Evolutionary conservation across 2,329 filamentous ascomycete species (phyloP).

Genomic region (Graphiopsis chlorocephala): DNA sequence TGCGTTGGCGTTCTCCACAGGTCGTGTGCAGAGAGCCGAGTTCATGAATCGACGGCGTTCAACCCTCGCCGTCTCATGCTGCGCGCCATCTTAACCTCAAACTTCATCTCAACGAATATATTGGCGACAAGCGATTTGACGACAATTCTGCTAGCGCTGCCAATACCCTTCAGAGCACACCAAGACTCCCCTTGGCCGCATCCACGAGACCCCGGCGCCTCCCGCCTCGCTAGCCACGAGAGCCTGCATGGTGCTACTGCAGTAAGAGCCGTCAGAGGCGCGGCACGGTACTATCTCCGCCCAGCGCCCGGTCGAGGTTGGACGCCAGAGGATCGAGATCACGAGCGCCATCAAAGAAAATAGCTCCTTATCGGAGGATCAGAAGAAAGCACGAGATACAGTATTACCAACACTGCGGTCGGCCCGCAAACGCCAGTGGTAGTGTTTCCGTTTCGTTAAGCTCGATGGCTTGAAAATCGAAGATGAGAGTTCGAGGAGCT

Average conservation of each 20-base stretch:
- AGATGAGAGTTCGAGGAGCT: background rate
- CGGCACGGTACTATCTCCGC: slow-evolving; percentile 9
- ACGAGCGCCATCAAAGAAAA: background rate
- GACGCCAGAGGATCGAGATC: slow-evolving; percentile 4
- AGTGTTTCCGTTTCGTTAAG: background rate
- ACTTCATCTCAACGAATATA: slow-evolving; percentile 5
- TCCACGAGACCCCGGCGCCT: slow-evolving; percentile 13
- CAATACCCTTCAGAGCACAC: slow-evolving; percentile 1
- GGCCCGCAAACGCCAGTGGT: background rate
- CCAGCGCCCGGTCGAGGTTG: background rate
- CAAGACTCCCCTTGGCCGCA: background rate
- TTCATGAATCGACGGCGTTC: slow-evolving; percentile 1
- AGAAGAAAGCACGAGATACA: background rate
- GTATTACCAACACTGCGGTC: background rate
- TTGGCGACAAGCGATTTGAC: background rate
- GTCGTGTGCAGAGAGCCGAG: background rate
- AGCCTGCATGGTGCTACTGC: slow-evolving; percentile 7
- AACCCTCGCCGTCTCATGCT: background rate
- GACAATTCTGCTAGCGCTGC: slow-evolving; percentile 7
- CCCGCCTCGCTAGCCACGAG: slow-evolving; percentile 11
- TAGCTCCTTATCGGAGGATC: slow-evolving; percentile 1
- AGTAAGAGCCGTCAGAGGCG: slow-evolving; percentile 15
- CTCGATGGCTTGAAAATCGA: slow-evolving; percentile 1
- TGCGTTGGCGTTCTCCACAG: background rate
- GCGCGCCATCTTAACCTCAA: slow-evolving; percentile 2